Evolutionary conservation across 2,329 filamentous ascomycete species (phyloP).

Genomic region (Hypoxylon sp.): DNA sequence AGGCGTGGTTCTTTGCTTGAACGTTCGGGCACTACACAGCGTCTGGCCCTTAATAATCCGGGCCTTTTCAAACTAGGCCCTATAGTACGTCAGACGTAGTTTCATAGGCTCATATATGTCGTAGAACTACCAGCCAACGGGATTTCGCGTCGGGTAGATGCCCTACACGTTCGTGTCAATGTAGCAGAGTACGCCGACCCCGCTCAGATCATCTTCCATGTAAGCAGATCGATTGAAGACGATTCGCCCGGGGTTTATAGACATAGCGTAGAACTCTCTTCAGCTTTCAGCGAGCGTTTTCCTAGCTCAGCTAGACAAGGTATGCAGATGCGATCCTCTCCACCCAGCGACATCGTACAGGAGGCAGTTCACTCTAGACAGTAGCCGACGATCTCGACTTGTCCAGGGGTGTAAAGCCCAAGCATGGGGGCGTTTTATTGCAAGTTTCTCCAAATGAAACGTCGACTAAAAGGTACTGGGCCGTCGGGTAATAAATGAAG

Average conservation of each 20-base stretch:
- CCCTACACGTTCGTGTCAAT: neutral
- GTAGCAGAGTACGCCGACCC: neutral
- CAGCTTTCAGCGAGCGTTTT: neutral
- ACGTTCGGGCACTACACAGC: neutral
- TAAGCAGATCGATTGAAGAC: neutral
- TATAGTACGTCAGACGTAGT: neutral
- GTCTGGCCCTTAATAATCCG: neutral
- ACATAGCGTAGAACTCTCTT: neutral
- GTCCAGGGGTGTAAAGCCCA: neutral
- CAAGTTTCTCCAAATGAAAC: neutral
- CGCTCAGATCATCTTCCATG: neutral
- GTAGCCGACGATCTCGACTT: neutral
- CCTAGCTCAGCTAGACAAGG: neutral
- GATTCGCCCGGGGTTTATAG: neutral
- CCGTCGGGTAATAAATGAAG: neutral
- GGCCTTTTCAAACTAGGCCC: neutral
- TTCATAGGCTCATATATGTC: neutral
- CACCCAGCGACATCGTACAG: neutral
- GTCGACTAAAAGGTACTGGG: neutral
- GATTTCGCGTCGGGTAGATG: neutral
- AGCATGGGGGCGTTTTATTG: conserved; percentile 1
- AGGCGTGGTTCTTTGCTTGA: neutral
- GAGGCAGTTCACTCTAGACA: neutral
- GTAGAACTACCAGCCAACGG: neutral
- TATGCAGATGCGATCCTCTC: neutral